phyloP scores from a whole-genome alignment of 352 stramenopile genomes.

The Globisporangium splendens region DNA sequence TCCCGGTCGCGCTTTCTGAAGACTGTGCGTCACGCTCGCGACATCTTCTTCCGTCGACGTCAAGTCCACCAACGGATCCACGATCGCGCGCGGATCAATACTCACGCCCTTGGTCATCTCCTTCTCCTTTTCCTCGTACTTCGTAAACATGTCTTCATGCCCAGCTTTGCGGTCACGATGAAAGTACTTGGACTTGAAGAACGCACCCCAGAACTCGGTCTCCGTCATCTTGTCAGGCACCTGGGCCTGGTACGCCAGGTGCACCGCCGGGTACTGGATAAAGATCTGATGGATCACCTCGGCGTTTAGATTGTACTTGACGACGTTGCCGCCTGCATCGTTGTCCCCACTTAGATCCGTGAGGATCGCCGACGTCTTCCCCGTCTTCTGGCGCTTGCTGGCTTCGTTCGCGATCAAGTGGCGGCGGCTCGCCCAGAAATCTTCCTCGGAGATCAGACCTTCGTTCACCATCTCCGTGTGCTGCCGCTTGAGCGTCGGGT shows the following conservation, averaged over 20 bases:
- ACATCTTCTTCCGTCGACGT: slow-evolving; percentile 66
- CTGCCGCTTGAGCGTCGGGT: slow-evolving; percentile 77
- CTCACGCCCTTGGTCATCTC: slow-evolving; percentile 37
- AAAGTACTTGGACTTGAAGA: slow-evolving; percentile 90
- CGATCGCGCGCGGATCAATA: slow-evolving; percentile 58
- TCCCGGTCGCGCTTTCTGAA: slow-evolving; percentile 19
- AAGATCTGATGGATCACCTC: slow-evolving; percentile 90
- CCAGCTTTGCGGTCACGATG: slow-evolving; percentile 78
- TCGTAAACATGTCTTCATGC: slow-evolving; percentile 84
- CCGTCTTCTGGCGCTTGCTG: slow-evolving; percentile 83
- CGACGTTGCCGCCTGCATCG: slow-evolving; percentile 63
- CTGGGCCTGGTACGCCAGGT: slow-evolving; percentile 80
- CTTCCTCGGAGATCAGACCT: slow-evolving; percentile 79
- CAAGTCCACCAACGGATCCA: slow-evolving; percentile 78
- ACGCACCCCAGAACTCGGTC: slow-evolving; percentile 85
- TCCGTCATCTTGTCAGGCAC: slow-evolving; percentile 89
- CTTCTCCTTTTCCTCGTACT: slow-evolving; percentile 78
- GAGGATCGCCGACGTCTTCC: slow-evolving; percentile 80
- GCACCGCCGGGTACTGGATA: slow-evolving; percentile 84
- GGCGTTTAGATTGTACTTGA: slow-evolving; percentile 89
- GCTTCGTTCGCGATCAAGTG: slow-evolving; percentile 82
- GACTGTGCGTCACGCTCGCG: slow-evolving; percentile 29
- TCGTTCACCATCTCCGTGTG: slow-evolving; percentile 88
- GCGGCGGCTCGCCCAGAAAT: slow-evolving; percentile 82
- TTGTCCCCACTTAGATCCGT: slow-evolving; percentile 76